Evolutionary conservation across 2,329 filamentous ascomycete genomes (phyloP).

Genomic region (Trematosphaeria pertusa): DNA sequence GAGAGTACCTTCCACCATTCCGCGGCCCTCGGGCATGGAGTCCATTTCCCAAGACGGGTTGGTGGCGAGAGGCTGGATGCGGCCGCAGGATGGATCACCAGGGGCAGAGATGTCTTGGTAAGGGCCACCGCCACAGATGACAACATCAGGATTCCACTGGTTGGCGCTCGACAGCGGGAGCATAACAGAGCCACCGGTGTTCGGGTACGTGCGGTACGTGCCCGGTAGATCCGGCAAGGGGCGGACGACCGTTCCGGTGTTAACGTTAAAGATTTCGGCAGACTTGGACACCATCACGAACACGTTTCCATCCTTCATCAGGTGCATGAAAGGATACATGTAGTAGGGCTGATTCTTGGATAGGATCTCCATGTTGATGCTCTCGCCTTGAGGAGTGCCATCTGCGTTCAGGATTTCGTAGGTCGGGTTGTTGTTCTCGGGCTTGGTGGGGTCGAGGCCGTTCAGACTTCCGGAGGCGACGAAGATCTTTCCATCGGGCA

Average conservation of each 20-base stretch:
- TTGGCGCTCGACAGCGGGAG: constrained; percentile 61
- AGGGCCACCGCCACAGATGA: constrained; percentile 66
- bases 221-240: constrained; percentile 61
- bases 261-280: constrained; percentile 63
- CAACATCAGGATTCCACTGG: constrained; percentile 60
- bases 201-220: constrained; percentile 66
- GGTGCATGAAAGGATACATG: constrained; percentile 69
- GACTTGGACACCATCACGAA: constrained; percentile 66
- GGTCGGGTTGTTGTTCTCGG: constrained; percentile 68
- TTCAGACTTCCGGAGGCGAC: constrained; percentile 68
- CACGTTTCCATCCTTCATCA: constrained; percentile 63
- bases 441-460: constrained; percentile 61
- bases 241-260: constrained; percentile 53
- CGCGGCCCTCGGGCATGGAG: constrained; percentile 64
- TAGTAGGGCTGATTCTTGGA: constrained; percentile 67
- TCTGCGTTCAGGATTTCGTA: constrained; percentile 64
- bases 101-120: constrained; percentile 66
- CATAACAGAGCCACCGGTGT: constrained; percentile 65
- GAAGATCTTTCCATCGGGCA: constrained; percentile 64
- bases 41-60: constrained; percentile 64
- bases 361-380: constrained; percentile 61
- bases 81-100: constrained; percentile 65
- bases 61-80: constrained; percentile 59
- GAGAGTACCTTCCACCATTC: constrained; percentile 67
- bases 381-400: constrained; percentile 57